Evolutionary conservation across 495 filamentous ascomycete genomes (phyloP).

Genomic region (Aspergillus homomorphus): DNA sequence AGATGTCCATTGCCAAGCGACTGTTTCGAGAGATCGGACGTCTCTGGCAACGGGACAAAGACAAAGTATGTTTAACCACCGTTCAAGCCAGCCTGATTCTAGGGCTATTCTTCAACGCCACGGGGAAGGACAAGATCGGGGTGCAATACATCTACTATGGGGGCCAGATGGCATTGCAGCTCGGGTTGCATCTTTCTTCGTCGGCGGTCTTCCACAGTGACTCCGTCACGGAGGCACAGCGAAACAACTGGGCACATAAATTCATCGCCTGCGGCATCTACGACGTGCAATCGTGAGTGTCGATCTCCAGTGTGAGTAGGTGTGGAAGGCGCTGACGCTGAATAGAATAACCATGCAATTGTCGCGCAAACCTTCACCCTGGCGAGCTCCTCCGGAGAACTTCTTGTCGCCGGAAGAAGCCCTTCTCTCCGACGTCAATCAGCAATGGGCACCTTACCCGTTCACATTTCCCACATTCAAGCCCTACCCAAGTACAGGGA

Average conservation of each 20-base stretch:
- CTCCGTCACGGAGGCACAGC: background rate
- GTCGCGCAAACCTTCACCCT: background rate
- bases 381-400: background rate
- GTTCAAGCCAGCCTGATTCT: background rate
- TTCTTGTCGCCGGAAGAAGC: background rate
- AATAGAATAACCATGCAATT: background rate
- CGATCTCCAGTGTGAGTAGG: background rate
- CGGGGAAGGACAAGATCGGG: constrained; percentile 1
- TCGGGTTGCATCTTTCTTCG: background rate
- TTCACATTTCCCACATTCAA: background rate
- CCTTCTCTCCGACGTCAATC: background rate
- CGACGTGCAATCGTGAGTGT: constrained; percentile 1
- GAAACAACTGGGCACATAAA: background rate
- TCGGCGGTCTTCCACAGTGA: background rate
- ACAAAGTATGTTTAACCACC: background rate
- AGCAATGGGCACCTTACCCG: constrained; percentile 2
- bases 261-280: background rate
- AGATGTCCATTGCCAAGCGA: background rate
- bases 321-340: background rate
- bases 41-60: background rate
- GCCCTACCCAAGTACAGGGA: background rate
- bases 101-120: background rate
- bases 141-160: background rate
- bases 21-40: background rate
- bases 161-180: background rate